Evolutionary conservation across 1,284 basidiomycete species (phyloP).

Genomic region (Moesziomyces aphidis): DNA sequence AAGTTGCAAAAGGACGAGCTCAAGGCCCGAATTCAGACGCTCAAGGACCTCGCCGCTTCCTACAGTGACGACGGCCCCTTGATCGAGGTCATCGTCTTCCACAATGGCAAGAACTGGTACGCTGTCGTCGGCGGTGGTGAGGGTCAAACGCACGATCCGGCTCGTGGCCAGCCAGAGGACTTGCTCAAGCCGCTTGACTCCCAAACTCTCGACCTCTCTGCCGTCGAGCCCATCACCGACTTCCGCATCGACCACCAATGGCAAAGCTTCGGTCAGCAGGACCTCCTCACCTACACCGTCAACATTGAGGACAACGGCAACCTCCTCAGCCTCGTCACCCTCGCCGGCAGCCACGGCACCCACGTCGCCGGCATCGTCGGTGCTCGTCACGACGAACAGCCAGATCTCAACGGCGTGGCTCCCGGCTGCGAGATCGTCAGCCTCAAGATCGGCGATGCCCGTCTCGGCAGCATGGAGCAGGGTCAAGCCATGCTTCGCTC

Average conservation of each 20-base stretch:
- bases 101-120: slow-evolving; percentile 67
- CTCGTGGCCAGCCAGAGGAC: slow-evolving; percentile 51
- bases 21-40: slow-evolving; percentile 58
- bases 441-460: slow-evolving; percentile 62
- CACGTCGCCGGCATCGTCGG: slow-evolving; percentile 68
- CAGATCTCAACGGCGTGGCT: slow-evolving; percentile 66
- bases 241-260: slow-evolving; percentile 65
- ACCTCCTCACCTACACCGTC: slow-evolving; percentile 67
- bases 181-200: slow-evolving; percentile 38
- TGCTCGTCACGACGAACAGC: slow-evolving; percentile 58
- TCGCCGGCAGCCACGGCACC: slow-evolving; percentile 67
- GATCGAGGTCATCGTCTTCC: slow-evolving; percentile 66
- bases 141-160: slow-evolving; percentile 59
- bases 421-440: slow-evolving; percentile 67
- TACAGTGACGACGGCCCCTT: slow-evolving; percentile 66
- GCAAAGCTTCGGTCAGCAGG: slow-evolving; percentile 64
- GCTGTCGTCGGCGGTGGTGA: slow-evolving; percentile 67
- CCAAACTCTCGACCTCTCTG: slow-evolving; percentile 57
- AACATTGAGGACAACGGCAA: slow-evolving; percentile 63
- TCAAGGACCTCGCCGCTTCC: slow-evolving; percentile 61
- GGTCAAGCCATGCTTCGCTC: slow-evolving; percentile 68
- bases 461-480: slow-evolving; percentile 66
- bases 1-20: slow-evolving; percentile 60
- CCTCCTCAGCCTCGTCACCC: slow-evolving; percentile 62
- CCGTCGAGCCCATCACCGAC: slow-evolving; percentile 62